These are phyloP conservation scores for Phytophthora citrophthora DNA, from an alignment of 352 stramenopile species.

Conservation along the genomic window DNA sequence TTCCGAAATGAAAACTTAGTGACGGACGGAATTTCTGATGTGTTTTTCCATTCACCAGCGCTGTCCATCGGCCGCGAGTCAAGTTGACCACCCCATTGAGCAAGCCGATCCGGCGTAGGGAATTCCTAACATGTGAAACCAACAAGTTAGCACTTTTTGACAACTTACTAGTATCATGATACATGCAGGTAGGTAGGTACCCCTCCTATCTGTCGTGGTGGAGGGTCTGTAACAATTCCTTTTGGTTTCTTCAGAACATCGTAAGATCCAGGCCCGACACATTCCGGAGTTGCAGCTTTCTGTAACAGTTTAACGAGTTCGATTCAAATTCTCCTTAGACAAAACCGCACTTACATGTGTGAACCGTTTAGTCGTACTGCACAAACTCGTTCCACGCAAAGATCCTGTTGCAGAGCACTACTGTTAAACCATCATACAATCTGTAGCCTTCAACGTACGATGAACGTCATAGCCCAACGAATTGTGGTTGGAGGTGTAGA, in stretches of 20 bases:
- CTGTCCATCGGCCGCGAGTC: slow-evolving; percentile 61
- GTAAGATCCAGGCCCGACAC: slow-evolving; percentile 69
- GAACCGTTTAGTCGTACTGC: slow-evolving; percentile 72
- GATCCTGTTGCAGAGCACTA: slow-evolving; percentile 41
- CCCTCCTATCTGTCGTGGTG: slow-evolving; percentile 16
- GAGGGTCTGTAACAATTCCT: slow-evolving; percentile 32
- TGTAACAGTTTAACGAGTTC: slow-evolving; percentile 18
- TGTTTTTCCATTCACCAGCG: slow-evolving; percentile 66
- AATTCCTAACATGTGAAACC: slow-evolving; percentile 28
- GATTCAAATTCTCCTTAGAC: neutral
- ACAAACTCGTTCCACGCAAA: slow-evolving; percentile 70
- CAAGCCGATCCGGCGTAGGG: slow-evolving; percentile 41
- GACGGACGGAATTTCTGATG: slow-evolving; percentile 64
- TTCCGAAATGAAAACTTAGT: slow-evolving; percentile 67
- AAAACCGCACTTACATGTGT: slow-evolving; percentile 22
- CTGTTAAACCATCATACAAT: neutral
- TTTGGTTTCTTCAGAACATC: slow-evolving; percentile 39
- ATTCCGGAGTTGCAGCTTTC: slow-evolving; percentile 50
- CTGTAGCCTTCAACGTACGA: slow-evolving; percentile 33
- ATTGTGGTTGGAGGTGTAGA: slow-evolving; percentile 69
- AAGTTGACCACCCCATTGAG: slow-evolving; percentile 47
- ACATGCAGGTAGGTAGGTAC: too few relatives aligned
- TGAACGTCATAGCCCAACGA: slow-evolving; percentile 73
- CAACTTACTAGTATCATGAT: too few relatives aligned
- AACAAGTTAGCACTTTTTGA: too few relatives aligned